phyloP scores from a whole-genome alignment of 805 yeast genomes.

The Phaffomyces antillensis region DNA sequence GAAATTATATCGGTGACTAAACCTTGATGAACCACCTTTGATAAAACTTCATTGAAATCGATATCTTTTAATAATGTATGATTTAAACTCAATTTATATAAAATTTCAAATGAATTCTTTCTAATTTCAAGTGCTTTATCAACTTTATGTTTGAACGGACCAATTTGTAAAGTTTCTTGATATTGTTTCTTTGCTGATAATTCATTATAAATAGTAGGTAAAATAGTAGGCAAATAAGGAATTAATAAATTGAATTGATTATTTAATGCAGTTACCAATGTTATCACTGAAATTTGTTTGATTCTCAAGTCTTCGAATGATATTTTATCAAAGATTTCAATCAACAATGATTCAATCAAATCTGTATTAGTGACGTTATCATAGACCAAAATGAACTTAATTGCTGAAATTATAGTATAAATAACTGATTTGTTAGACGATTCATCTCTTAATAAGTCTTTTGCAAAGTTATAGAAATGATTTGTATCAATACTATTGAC shows the following conservation, averaged over 20 bases:
- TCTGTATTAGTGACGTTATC: slow-evolving; percentile 19
- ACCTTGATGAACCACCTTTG: slow-evolving; percentile 31
- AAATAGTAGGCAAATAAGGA: slow-evolving; percentile 36
- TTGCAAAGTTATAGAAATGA: slow-evolving; percentile 23
- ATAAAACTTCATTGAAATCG: slow-evolving; percentile 28
- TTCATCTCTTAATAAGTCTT: slow-evolving; percentile 14
- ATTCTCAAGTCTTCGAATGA: slow-evolving; percentile 40
- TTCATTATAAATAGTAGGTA: slow-evolving; percentile 49
- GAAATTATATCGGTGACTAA: slow-evolving; percentile 28
- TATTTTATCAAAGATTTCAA: slow-evolving; percentile 20
- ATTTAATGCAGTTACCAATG: slow-evolving; percentile 52
- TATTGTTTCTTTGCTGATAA: slow-evolving; percentile 47
- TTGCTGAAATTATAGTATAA: slow-evolving; percentile 28
- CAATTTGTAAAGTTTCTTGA: slow-evolving; percentile 67
- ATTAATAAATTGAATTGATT: slow-evolving; percentile 43
- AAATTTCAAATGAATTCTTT: slow-evolving; percentile 62
- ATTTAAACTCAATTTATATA: slow-evolving; percentile 42
- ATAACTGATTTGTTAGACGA: slow-evolving; percentile 14
- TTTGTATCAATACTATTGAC: slow-evolving; percentile 24
- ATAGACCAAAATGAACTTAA: slow-evolving; percentile 30
- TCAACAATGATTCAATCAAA: slow-evolving; percentile 17
- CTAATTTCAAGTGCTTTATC: slow-evolving; percentile 74
- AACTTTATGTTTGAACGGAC: slow-evolving; percentile 77
- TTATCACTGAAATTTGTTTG: slow-evolving; percentile 52
- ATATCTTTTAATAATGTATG: slow-evolving; percentile 19